phyloP scores from a whole-genome alignment of 169 alveolate species.

The Theileria annulata region DNA sequence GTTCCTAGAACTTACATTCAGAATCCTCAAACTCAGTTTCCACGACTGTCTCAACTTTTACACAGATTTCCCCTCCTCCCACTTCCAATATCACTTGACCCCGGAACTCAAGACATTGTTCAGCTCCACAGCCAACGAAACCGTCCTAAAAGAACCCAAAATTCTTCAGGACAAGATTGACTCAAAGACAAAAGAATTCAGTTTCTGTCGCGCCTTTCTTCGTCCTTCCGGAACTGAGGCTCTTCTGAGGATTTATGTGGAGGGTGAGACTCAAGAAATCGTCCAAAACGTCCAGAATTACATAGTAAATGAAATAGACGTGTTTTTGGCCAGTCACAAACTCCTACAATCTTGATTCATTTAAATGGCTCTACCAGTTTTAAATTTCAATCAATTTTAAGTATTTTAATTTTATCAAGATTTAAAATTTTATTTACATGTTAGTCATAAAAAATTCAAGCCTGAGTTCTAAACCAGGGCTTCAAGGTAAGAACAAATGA shows the following conservation, averaged over 20 bases:
- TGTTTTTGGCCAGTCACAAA: not conserved
- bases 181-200: conserved; percentile 23
- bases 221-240: conserved; percentile 77
- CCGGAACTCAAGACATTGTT: conserved; percentile 19
- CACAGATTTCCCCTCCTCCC: conserved; percentile 64
- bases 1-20: conserved; percentile 63
- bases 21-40: conserved; percentile 33
- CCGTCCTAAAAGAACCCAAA: conserved; percentile 59
- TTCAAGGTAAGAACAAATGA: too few species aligned
- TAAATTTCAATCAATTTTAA: too few species aligned
- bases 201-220: conserved; percentile 65
- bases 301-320: not conserved
- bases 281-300: conserved; percentile 61
- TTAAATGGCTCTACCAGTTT: too few species aligned
- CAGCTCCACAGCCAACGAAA: conserved; percentile 63
- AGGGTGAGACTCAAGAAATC: conserved; percentile 76
- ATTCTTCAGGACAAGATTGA: conserved; percentile 43
- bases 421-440: too few species aligned
- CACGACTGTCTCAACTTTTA: conserved; percentile 55
- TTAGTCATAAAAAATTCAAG: too few species aligned
- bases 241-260: conserved; percentile 70
- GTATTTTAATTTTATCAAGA: too few species aligned
- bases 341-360: too few species aligned
- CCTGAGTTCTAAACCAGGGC: too few species aligned
- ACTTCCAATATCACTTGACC: conserved; percentile 45